Base-by-base conservation (phyloP, 768 basidiomycete genomes). In the Lentinula aciculospora region DNA sequence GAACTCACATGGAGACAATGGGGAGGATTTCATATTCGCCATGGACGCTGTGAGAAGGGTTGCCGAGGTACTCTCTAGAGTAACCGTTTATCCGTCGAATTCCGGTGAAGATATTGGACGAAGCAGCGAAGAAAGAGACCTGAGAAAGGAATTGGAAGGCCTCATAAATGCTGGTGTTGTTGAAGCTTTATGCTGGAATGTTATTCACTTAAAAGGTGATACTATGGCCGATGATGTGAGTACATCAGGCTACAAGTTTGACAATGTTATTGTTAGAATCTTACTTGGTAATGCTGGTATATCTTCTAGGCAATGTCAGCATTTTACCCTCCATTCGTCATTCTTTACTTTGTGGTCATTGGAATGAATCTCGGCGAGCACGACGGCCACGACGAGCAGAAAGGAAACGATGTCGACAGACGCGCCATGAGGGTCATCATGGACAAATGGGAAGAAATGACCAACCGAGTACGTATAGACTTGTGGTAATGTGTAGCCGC, bases 11-110 rank as follows among this genome's bases (percentile, higher is more conserved):
- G 51, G 51, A 23, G 51, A 53, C 36, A 15, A 13, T 17, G 51
- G 51, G 25, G 36, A 53, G 25, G 51, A 53, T 36, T 53, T 53
- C 17, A 53, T 53, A 15, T 53, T 53, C 23, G 51, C 51, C 6
- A 53, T 53, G 51, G 51, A 53, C 17, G 51, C 51, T 15, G 51
- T 53, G 32, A 53, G 34, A 36, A 53, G 27, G 15, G 36, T 53
- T 6, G 34, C 36, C 19, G 51, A 53, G 15, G 36, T 21, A 13
- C 32, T 53, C 7, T 47, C 46, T 12, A 47, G 46, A 31, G 5
- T 19, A 4, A 47, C 29, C 9, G 40, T 42, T 17, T 12, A 19
- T 8, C 42, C 42, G 4, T 23, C 8, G 46, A 31, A n/a, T 5
- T 29, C 46, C 10, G 29, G 46, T 29, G 29, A 29, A 28, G 28